Evolutionary conservation across 129 eudicot genomes (phyloP).

Genomic region (Chrysanthemum lavandulifolium): DNA sequence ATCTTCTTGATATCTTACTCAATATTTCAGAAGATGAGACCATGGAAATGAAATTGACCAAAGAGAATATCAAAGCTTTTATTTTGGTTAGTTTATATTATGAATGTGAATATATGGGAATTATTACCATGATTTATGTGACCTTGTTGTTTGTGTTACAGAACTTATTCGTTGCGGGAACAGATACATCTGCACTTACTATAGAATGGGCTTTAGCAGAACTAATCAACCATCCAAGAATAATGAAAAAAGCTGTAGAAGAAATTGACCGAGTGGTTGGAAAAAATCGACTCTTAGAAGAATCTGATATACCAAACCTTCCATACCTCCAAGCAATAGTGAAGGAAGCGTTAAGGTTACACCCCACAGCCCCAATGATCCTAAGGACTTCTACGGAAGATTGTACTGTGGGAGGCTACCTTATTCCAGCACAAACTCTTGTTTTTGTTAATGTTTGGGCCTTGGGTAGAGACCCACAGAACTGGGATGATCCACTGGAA

Average conservation of each 20-base stretch:
- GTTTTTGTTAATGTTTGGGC: conserved; percentile 61
- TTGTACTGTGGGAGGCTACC: conserved; percentile 45
- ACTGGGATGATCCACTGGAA: conserved; percentile 55
- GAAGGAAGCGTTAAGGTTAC: conserved; percentile 66
- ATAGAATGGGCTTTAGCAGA: conserved; percentile 73
- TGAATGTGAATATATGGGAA: not conserved
- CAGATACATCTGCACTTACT: conserved; percentile 67
- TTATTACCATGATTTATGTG: not conserved
- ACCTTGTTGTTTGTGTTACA: conserved; percentile 16
- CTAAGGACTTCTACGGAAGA: conserved; percentile 46
- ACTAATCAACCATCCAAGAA: conserved; percentile 58
- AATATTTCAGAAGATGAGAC: conserved; percentile 49
- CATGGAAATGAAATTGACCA: conserved; percentile 43
- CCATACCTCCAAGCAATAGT: conserved; percentile 75
- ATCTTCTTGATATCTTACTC: conserved; percentile 61
- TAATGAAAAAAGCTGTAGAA: conserved; percentile 40
- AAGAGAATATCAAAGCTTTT: conserved; percentile 66
- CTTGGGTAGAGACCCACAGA: conserved; percentile 44
- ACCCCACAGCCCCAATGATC: conserved; percentile 62
- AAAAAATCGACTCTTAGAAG: conserved; percentile 41
- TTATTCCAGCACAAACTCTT: conserved; percentile 46
- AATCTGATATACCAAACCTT: conserved; percentile 60
- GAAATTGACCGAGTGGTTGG: conserved; percentile 58
- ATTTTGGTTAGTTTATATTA: conserved; percentile 43
- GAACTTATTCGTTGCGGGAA: conserved; percentile 70